Conservation (phyloP, 1,284 basidiomycete species). For the Cronartium ribicola region DNA sequence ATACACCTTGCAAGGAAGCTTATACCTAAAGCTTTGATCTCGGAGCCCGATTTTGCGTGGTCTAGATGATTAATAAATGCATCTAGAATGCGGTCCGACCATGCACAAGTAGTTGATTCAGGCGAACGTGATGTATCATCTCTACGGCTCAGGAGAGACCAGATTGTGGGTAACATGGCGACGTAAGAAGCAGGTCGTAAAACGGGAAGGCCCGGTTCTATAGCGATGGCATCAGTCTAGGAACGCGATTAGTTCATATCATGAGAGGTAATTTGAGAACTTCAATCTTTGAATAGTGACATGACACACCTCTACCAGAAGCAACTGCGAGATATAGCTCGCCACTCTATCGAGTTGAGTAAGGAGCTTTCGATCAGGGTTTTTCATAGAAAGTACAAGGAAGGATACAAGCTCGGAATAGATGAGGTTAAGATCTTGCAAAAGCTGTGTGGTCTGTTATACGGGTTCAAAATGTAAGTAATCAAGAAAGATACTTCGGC, state of each 20-base stretch:
- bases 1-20: conserved; percentile 29
- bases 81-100: conserved; percentile 24
- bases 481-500: neutral
- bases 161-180: conserved; percentile 73
- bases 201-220: conserved; percentile 55
- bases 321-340: conserved; percentile 65
- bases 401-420: conserved; percentile 71
- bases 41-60: conserved; percentile 9
- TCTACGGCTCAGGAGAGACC: conserved; percentile 61
- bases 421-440: conserved; percentile 67
- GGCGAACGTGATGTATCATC: conserved; percentile 11
- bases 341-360: conserved; percentile 60
- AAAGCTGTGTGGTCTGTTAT: conserved; percentile 59
- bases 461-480: conserved; percentile 38
- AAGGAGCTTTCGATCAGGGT: conserved; percentile 45
- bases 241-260: neutral
- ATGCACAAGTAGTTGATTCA: neutral
- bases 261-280: conserved; percentile 10
- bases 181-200: conserved; percentile 64
- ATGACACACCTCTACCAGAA: conserved; percentile 60
- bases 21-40: conserved; percentile 28
- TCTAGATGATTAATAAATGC: conserved; percentile 39
- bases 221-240: conserved; percentile 44
- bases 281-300: conserved; percentile 42
- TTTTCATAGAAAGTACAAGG: conserved; percentile 47